Evolutionary conservation across 1,139 yeast species (phyloP).

Genomic region (Pneumocystis canis): DNA sequence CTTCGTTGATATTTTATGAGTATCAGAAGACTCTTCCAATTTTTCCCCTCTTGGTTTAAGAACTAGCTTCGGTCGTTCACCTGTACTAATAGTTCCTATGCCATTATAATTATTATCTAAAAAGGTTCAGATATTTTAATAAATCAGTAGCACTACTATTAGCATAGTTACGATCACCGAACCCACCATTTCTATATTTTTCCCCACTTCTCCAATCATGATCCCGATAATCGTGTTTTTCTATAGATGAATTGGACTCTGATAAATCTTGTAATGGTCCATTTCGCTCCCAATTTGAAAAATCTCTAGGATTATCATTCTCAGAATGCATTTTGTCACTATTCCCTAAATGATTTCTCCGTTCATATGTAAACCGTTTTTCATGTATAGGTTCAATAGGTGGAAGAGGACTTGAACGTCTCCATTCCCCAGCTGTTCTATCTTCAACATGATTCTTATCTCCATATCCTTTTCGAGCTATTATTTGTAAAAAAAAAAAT

Average conservation of each 20-base stretch:
- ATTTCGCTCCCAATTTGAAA: slow-evolving; percentile 24
- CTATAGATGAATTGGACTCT: neutral
- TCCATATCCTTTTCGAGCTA: slow-evolving; percentile 24
- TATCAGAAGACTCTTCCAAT: neutral
- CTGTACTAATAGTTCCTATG: neutral
- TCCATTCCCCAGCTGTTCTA: slow-evolving; percentile 20
- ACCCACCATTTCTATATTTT: neutral
- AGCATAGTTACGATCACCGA: neutral
- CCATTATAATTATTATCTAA: neutral
- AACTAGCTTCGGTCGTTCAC: neutral
- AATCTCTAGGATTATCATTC: slow-evolving; percentile 20
- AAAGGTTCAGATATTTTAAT: neutral
- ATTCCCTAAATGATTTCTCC: slow-evolving; percentile 11
- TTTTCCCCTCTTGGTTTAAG: neutral
- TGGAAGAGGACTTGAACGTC: slow-evolving; percentile 27
- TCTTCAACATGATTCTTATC: slow-evolving; percentile 20
- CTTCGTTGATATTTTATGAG: slow-evolving; percentile 7
- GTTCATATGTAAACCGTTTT: slow-evolving; percentile 11
- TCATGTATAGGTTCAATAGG: slow-evolving; percentile 15
- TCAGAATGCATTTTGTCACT: slow-evolving; percentile 13
- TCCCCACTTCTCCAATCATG: slow-evolving; percentile 11
- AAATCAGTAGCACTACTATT: neutral
- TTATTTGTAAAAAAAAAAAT: slow-evolving; percentile 22
- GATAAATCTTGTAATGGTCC: slow-evolving; percentile 21
- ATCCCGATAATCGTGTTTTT: slow-evolving; percentile 11